Evolutionary conservation across 1,139 yeast genomes (phyloP), one percentile per base, ranked within the genome.

Genomic region (Meyerozyma carpophila): DNA sequence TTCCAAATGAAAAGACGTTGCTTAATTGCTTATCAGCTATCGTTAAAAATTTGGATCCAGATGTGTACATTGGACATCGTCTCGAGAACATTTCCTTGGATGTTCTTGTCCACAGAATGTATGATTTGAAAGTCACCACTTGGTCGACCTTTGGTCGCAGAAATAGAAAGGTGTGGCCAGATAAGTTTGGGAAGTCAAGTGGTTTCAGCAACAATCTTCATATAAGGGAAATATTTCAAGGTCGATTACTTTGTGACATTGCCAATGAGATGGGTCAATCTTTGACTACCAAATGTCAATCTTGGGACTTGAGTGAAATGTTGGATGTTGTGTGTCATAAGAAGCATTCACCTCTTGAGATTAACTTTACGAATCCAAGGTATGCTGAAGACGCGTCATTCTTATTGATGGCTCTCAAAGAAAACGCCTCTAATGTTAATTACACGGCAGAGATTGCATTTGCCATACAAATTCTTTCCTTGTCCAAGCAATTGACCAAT

Each of bases 281-380:
- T 0, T 72, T 93, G 50, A 90, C 97, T 3, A 73, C 83, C 9
- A 89, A 90, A 57, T 94, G 98, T 67, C 95, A 89, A 61, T 86
- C 94, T n/a, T 94, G 97, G 97, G 95, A 89, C 47, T 71, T 94
- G 46, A 74, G 85, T 9, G 99, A 94, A 65, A 93, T 94, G 97
- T 84, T 82, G 55, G 83, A 81, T 38, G 77, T 88, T 41, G 80
- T 87, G 47, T 78, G 91, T 67, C 74, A 80, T 54, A 75, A 77
- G 59, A 74, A 77, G 51, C 78, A 78, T 48, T 66, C 71, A 10
- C 73, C 91, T 7, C 65, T 81, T 52, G 98, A 91, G 54, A 79
- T 87, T 45, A 90, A 89, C 56, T 78, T 80, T 47, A 81, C 82
- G 48, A 81, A 81, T 49, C 77, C 83, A 9, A 78, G 79, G 55